Evolutionary conservation across 129 eudicot genomes (phyloP), one percentile per base, ranked within the genome.

Genomic region (Centaurea solstitialis): DNA sequence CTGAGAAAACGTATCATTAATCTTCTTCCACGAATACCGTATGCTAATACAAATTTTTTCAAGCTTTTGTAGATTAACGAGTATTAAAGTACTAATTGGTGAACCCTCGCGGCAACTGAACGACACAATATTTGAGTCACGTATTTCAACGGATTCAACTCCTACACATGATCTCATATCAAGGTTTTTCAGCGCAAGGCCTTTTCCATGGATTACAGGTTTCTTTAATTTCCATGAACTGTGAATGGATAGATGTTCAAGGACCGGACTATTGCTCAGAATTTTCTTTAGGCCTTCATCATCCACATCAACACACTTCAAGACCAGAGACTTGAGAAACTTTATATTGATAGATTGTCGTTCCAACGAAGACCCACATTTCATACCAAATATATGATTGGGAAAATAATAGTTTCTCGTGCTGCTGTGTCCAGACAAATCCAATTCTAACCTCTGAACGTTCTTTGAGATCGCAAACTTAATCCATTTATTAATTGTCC

Each of bases 21-120:
- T 85, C 73, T 76, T 47, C 77, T 53, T 5, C 82, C 70, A 4
- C 74, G 80, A 68, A 86, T 68, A 8, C 77, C 30, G 5, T 11
- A 8, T 13, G 2, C n/a, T 45, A 45, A 45, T 12, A 45, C 59
- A 77, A 26, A 86, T 43, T 70, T 87, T 87, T 17, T 45, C 77
- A 33, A 87, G 90, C 86, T 39, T 70, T 9, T 87, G 90, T 33
- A 87, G 82, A 41, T 79, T 83, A 50, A 53, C 39, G 38, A 86
- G 47, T 38, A 23, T 3, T 47, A 86, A 80, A 23, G 74, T 39
- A 45, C 59, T 45, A 3, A 79, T 75, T 23, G 38, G 73, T 9
- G 76, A 81, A 6, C 0, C 81, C 79, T 26, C 30, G 30, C 50
- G 33, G 71, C 76, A 87, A 38, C 73, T 67, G 12, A 82, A 73